Base-by-base conservation (phyloP, 345 rosid species). In the Lepidium aucheri region DNA sequence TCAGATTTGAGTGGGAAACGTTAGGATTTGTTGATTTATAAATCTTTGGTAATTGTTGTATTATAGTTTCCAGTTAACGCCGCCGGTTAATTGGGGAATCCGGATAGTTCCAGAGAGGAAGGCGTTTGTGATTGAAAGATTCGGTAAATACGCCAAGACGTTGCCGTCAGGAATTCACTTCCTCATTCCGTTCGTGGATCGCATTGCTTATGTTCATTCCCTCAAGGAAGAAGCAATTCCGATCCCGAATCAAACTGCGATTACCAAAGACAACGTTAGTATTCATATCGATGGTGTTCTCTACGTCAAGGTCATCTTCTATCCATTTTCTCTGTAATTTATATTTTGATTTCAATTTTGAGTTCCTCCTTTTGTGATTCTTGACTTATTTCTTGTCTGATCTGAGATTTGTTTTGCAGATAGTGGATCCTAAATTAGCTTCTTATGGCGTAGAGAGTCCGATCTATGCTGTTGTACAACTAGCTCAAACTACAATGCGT, bases 401-500 rank as follows among this genome's bases (percentile, higher is more conserved):
- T 28, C 32, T 28, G 32, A 28, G 16, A 9, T 67, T 2, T 9
- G 1, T 36, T 16, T 60, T 44, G 75, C 82, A 90, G 97, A 88
- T 94, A 59, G 97, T 90, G 49, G 97, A 94, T 63, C 97, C 99
- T 41, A 84, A 75, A 44, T 76, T 84, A 38, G 97, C 99, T 8
- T 94, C 99, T 44, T 94, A 94, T 71, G 99, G 99, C 3, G 96
- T 94, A 59, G 97, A 86, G 85, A 85, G 86, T 65, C 99, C 97
- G 1, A 88, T 88, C 50, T 94, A 86, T 54, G 97, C 99, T 35
- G 95, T 94, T 40, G 81, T 86, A 59, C 99, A 94, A 72, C 84
- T 90, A n/a, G 99, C 99, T 2, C 99, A 90, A 80, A 90, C 99
- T 15, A 87, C 97, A 1, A 94, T 94, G 99, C 93, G 99, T 18